phyloP scores from a whole-genome alignment of 768 basidiomycete species.

The Collybia sordida region DNA sequence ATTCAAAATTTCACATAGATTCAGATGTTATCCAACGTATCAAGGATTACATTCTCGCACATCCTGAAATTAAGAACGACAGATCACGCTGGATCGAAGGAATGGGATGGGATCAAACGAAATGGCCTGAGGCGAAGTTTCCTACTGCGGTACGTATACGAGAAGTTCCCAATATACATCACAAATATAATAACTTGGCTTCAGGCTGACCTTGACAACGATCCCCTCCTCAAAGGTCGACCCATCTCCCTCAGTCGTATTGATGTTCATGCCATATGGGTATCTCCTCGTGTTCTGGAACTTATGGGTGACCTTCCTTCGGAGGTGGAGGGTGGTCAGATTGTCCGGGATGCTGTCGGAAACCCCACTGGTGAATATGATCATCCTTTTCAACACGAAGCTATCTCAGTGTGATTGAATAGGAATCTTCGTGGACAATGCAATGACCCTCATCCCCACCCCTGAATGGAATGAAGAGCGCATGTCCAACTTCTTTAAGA shows the following conservation, averaged over 20 bases:
- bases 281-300: slow-evolving; percentile 71
- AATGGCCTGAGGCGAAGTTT: slow-evolving; percentile 62
- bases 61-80: slow-evolving; percentile 56
- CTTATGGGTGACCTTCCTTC: slow-evolving; percentile 60
- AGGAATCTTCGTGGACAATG: slow-evolving; percentile 87
- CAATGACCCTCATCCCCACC: slow-evolving; percentile 70
- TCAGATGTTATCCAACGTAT: slow-evolving; percentile 65
- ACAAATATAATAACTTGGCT: neutral
- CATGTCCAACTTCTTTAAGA: slow-evolving; percentile 57
- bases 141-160: slow-evolving; percentile 61
- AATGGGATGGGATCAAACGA: slow-evolving; percentile 94
- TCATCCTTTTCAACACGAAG: neutral
- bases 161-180: neutral
- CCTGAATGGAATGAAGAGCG: slow-evolving; percentile 66
- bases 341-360: slow-evolving; percentile 61
- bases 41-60: slow-evolving; percentile 54
- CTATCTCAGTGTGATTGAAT: neutral
- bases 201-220: slow-evolving; percentile 72
- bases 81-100: slow-evolving; percentile 73
- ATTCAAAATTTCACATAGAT: neutral
- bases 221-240: slow-evolving; percentile 64
- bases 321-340: slow-evolving; percentile 70
- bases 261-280: slow-evolving; percentile 87
- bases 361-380: slow-evolving; percentile 59
- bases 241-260: slow-evolving; percentile 75